These are phyloP conservation scores for Scorias spongiosa DNA, from an alignment of 2,329 filamentous ascomycete genomes.

Conservation along the genomic window DNA sequence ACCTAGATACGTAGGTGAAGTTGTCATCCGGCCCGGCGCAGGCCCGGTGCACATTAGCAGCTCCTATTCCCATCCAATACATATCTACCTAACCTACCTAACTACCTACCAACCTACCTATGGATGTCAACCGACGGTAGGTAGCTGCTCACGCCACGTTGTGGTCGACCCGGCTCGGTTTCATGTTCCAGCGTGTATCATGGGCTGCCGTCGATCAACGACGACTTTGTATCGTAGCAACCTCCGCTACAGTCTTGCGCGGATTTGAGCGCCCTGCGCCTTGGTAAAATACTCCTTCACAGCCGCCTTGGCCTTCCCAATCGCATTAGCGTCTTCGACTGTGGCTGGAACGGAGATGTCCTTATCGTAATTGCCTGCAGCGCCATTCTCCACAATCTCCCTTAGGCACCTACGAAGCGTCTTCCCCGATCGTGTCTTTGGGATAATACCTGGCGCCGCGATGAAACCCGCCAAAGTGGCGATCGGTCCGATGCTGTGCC, in stretches of 20 bases:
- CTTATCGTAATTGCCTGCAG: constrained; percentile 56
- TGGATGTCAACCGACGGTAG: too few species aligned
- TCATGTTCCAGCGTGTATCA: too few species aligned
- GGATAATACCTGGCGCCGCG: constrained; percentile 72
- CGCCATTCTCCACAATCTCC: constrained; percentile 71
- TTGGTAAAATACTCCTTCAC: constrained; percentile 60
- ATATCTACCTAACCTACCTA: too few species aligned
- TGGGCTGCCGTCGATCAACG: too few species aligned
- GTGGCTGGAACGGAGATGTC: constrained; percentile 65
- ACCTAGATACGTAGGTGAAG: too few species aligned
- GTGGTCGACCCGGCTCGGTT: too few species aligned
- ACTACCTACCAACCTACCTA: too few species aligned
- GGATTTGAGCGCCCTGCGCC: constrained; percentile 17
- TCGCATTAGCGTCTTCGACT: constrained; percentile 63
- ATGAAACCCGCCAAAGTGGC: constrained; percentile 76
- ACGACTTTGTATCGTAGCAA: too few species aligned
- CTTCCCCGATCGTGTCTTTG: constrained; percentile 85
- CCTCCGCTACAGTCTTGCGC: constrained; percentile 18
- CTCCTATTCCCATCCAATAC: too few species aligned
- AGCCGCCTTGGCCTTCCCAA: constrained; percentile 56
- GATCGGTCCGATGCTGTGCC: constrained; percentile 73
- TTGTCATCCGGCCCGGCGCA: too few species aligned
- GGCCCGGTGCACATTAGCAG: too few species aligned
- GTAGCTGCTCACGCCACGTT: too few species aligned
- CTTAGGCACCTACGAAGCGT: constrained; percentile 68